Evolutionary conservation across 2,329 filamentous ascomycete species (phyloP), one percentile per base, ranked within the genome.

Genomic region (Ophiostoma ulmi): DNA sequence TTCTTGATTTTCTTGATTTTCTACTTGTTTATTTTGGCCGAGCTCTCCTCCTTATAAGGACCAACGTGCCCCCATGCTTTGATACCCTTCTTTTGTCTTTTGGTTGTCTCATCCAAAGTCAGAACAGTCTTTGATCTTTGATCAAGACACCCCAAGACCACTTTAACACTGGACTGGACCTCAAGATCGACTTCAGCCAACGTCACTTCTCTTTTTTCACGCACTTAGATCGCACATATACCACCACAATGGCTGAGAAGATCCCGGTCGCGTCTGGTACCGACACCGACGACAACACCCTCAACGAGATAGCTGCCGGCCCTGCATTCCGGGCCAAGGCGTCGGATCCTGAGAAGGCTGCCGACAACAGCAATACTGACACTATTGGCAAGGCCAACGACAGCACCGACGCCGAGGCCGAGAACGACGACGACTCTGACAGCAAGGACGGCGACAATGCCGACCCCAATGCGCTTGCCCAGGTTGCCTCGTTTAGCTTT

Each of bases 221-320:
- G 14, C 39, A 44, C 10, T 8, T 13, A 44, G 2, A 10, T 44
- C 31, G 39, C 39, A 41, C 11, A 58, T 8, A 26, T 55, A 6
- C 38, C 38, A 41, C 44, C 5, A 52, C n/a, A 5, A 69, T 69
- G 67, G 17, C 67, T n/a, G 68, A 71, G 13, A 69, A 65, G 39
- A 26, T 39, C 8, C 38, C 69, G 31, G 61, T 44, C 35, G 35
- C 52, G 26, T 64, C 65, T 20, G 71, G 44, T 63, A 55, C 48
- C 41, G 71, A 72, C 35, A 70, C 69, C 35, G 71, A 72, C 64
- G 67, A 68, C 71, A 69, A 63, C 71, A 72, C 71, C 1, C 20
- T 70, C 11, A 31, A 44, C 39, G 67, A 41, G 48, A 67, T n/a
- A 44, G 67, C 48, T 5, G 44, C 35, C n/a, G 61, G 2, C 44